Evolutionary conservation across 1,284 basidiomycete species (phyloP).

Genomic region (Trametes sp.): DNA sequence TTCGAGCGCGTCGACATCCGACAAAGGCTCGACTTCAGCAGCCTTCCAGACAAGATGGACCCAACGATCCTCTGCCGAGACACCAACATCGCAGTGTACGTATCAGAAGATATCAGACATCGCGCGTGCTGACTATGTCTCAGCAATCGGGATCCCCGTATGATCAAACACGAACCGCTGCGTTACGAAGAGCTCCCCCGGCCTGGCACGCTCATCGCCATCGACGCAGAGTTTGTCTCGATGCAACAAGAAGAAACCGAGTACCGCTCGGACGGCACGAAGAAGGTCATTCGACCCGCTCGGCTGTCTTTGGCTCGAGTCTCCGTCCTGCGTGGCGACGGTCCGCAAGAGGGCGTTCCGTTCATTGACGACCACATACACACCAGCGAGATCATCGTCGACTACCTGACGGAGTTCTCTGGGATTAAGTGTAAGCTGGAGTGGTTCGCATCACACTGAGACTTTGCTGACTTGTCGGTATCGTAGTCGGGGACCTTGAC

Average conservation of each 20-base stretch:
- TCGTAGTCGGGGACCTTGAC: constrained; percentile 89
- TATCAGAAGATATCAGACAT: constrained; percentile 2
- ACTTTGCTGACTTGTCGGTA: constrained; percentile 1
- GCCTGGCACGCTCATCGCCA: constrained; percentile 89
- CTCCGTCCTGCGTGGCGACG: constrained; percentile 91
- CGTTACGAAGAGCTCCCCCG: constrained; percentile 81
- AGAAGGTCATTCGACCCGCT: constrained; percentile 91
- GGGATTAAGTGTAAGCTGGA: constrained; percentile 86
- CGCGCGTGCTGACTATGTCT: background rate
- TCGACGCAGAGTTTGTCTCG: constrained; percentile 98
- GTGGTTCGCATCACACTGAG: too few relatives aligned
- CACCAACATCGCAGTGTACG: constrained; percentile 85
- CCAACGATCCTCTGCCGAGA: constrained; percentile 83
- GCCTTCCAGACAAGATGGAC: constrained; percentile 76
- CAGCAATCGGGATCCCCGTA: constrained; percentile 77
- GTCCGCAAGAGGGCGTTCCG: constrained; percentile 79
- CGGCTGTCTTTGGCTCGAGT: constrained; percentile 94
- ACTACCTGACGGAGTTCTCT: constrained; percentile 97
- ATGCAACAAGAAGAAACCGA: constrained; percentile 98
- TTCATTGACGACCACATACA: constrained; percentile 99
- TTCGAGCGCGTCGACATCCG: constrained; percentile 79
- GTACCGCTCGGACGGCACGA: constrained; percentile 93
- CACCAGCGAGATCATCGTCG: constrained; percentile 93
- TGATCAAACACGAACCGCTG: constrained; percentile 84
- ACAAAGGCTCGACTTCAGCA: constrained; percentile 66